Evolutionary conservation across 2,329 filamentous ascomycete species (phyloP), one percentile per base, ranked within the genome.

Genomic region (Boeremia lycopersici): DNA sequence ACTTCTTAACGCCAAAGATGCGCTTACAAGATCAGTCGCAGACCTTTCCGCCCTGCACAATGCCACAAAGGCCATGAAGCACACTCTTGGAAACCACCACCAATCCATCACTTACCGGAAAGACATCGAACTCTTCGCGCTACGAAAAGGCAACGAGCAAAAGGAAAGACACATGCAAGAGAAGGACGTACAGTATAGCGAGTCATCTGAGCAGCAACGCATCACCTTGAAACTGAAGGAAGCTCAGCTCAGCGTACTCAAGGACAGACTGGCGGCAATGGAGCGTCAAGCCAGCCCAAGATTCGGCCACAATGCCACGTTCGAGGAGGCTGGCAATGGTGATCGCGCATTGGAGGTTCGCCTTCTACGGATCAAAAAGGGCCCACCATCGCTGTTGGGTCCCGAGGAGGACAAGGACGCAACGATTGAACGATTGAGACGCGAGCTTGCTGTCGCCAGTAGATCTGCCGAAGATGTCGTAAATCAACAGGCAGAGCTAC

Each of bases 61-160:
- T 42, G 69, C 73, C 31, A 60, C 72, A 52, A 72, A 68, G 43
- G 64, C 60, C 4, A 62, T 69, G 52, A 74, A 70, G 39, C 64
- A 71, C 23, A 65, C 56, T 7, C 53, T 73, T 25, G 69, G 61
- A 23, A 65, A 67, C 2, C 65, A 73, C 25, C 71, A 74, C 17
- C 71, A 74, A 56, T 61, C 69, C 11, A 54, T 68, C 36, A 53
- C 73, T 45, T 74, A 74, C 42, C 64, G 71, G 17, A 74, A 73
- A 42, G 71, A 74, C 42, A 74, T 74, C 40, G 71, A 74, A 44
- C 56, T 74, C 13, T 74, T 74, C 57, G 71, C 71, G 6, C 61
- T 73, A 9, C 68, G 71, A 2, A 74, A 74, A 52, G 66, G 62
- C 15, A 72, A 68, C 52, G 70, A 73, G 36, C 70, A 72, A 41